phyloP scores from a whole-genome alignment of 495 filamentous ascomycete genomes.

The Aspergillus bridgeri region DNA sequence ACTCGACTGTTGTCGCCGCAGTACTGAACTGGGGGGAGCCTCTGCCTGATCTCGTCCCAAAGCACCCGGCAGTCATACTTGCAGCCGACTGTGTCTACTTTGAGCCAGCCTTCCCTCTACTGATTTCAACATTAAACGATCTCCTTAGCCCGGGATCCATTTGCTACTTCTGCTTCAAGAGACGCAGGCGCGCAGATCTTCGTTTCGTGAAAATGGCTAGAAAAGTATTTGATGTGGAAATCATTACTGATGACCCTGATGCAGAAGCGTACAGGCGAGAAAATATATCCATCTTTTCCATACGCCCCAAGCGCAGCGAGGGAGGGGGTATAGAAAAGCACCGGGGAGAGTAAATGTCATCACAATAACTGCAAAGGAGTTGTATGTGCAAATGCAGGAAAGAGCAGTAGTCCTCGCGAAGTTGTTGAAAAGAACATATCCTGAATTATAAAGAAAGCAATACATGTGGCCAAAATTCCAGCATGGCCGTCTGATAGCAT shows the following conservation, averaged over 20 bases:
- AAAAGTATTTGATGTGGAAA: slow-evolving; percentile 60
- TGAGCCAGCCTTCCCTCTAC: slow-evolving; percentile 86
- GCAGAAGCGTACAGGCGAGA: slow-evolving; percentile 56
- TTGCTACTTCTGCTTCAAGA: slow-evolving; percentile 95
- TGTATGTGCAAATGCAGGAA: too few species aligned
- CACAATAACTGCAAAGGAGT: background rate
- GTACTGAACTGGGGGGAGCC: slow-evolving; percentile 71
- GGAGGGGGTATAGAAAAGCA: too few species aligned
- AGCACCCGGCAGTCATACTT: slow-evolving; percentile 69
- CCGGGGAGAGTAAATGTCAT: background rate
- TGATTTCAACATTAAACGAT: slow-evolving; percentile 72
- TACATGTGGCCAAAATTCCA: too few species aligned
- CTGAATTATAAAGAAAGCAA: too few species aligned
- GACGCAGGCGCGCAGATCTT: slow-evolving; percentile 71
- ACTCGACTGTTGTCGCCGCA: slow-evolving; percentile 53
- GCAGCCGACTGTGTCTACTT: slow-evolving; percentile 98
- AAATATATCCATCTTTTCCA: slow-evolving; percentile 60
- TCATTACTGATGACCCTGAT: slow-evolving; percentile 59
- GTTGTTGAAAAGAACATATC: too few species aligned
- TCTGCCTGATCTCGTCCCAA: slow-evolving; percentile 33
- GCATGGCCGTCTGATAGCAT: background rate
- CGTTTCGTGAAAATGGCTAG: slow-evolving; percentile 66
- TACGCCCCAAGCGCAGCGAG: slow-evolving; percentile 42
- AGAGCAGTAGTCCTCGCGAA: too few species aligned
- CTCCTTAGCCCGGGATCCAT: slow-evolving; percentile 57